A percentile compares a stretch with the other conserved stretches of the same genome.
These are phyloP conservation scores for Aureobasidium lini DNA, from an alignment of 2,329 filamentous ascomycete genomes.

Conservation along the genomic window DNA sequence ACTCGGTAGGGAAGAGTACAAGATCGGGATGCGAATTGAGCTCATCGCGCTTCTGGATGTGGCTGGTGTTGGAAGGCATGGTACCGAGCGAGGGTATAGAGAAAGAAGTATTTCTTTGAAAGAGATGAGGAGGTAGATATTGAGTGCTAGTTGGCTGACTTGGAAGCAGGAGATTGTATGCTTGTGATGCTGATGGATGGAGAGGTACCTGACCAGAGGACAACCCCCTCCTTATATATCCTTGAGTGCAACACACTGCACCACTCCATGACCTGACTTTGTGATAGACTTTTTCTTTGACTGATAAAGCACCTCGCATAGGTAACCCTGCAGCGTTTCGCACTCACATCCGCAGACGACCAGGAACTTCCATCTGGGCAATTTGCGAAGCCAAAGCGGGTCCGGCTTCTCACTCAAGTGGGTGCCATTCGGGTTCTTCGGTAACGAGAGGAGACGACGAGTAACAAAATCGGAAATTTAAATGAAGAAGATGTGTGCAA, in stretches of 20 bases:
- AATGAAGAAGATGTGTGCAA: neutral
- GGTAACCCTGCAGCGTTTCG: slow-evolving; percentile 7
- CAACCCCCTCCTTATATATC: slow-evolving; percentile 1
- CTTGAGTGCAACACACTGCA: neutral
- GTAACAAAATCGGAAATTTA: neutral
- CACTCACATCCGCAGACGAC: neutral
- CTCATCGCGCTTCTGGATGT: slow-evolving; percentile 3
- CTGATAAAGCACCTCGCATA: slow-evolving; percentile 12
- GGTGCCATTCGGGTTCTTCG: neutral
- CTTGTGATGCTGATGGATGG: neutral
- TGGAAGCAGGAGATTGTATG: neutral
- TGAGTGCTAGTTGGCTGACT: neutral
- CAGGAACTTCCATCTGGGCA: neutral
- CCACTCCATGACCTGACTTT: neutral
- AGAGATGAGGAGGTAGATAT: neutral
- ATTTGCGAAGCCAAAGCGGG: neutral
- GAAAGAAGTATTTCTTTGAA: neutral
- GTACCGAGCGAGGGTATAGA: neutral
- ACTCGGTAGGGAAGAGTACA: slow-evolving; percentile 16
- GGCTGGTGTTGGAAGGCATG: slow-evolving; percentile 3
- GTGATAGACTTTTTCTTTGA: slow-evolving; percentile 5
- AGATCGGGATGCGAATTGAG: slow-evolving; percentile 22
- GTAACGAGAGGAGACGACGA: neutral
- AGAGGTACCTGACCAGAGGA: neutral
- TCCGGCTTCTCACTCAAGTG: slow-evolving; percentile 8